Evolutionary conservation across 2,329 filamentous ascomycete genomes (phyloP).

Genomic region (Trichoderma semiorbis): DNA sequence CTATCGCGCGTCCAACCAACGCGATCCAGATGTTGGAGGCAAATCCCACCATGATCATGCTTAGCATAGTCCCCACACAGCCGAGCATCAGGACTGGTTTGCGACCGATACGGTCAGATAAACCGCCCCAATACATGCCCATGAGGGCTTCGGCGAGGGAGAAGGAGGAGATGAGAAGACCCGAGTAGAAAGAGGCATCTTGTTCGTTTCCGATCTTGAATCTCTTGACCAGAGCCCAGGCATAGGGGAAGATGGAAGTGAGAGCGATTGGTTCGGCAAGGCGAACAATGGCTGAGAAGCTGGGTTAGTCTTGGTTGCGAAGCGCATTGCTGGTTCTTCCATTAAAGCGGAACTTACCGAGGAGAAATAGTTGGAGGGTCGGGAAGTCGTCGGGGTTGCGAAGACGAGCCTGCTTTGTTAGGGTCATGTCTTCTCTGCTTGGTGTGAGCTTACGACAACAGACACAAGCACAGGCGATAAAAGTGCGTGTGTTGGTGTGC

Average conservation of each 20-base stretch:
- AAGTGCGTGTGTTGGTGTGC: slow-evolving; percentile 20
- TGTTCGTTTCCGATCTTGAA: slow-evolving; percentile 68
- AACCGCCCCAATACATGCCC: slow-evolving; percentile 81
- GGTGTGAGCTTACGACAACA: slow-evolving; percentile 43
- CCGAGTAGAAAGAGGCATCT: slow-evolving; percentile 84
- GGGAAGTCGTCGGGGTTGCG: slow-evolving; percentile 74
- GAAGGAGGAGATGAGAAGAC: slow-evolving; percentile 82
- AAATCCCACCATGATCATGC: slow-evolving; percentile 78
- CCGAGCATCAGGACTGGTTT: slow-evolving; percentile 83
- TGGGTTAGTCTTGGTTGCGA: not conserved
- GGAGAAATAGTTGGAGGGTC: slow-evolving; percentile 73
- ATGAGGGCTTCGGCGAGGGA: slow-evolving; percentile 78
- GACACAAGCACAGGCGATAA: slow-evolving; percentile 34
- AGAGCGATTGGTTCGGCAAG: slow-evolving; percentile 90
- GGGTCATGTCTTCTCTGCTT: slow-evolving; percentile 47
- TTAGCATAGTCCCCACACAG: slow-evolving; percentile 77
- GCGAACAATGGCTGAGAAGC: slow-evolving; percentile 73
- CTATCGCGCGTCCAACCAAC: slow-evolving; percentile 69
- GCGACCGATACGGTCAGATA: slow-evolving; percentile 78
- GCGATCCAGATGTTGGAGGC: slow-evolving; percentile 82
- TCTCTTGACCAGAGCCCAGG: slow-evolving; percentile 76
- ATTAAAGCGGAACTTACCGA: slow-evolving; percentile 58
- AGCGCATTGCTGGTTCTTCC: not conserved
- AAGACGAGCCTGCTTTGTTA: slow-evolving; percentile 47
- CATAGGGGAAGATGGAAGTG: slow-evolving; percentile 91